Base-by-base conservation (phyloP, 176 grass and related monocot genomes). In the Stipa capillata region DNA sequence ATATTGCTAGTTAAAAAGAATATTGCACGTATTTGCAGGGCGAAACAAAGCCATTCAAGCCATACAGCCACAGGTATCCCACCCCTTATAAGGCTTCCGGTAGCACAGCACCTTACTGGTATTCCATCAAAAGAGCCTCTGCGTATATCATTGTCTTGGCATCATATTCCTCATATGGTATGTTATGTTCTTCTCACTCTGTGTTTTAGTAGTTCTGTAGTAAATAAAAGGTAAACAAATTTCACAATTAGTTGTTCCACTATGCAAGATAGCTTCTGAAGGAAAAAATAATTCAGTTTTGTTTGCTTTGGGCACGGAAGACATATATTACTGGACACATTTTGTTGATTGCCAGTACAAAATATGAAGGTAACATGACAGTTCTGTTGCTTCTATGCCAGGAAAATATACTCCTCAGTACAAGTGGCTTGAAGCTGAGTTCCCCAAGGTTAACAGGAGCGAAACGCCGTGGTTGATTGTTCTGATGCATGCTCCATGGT, bases 381-480 rank as follows among this genome's bases (percentile, higher is more conserved):
- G 53, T 24, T 31, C 31, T 54, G 28, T 0, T 55, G 1, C 52
- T 71, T 52, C 4, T 84, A 88, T 72, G 7, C 36, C 40, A 98
- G 92, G 92, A 51, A 94, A 89, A 67, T 98, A 92, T 34, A 92
- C 89, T 47, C 95, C 95, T 60, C 92, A 98, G 68, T 94, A 92
- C 78, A 88, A 89, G 80, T 98, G 95, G 95, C 87, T 98, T 28
- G 73, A 94, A 83, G 36, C 65, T 8, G 95, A 94, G 81, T 87
- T 98, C 53, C 92, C 87, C 37, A 98, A 90, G 88, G 91, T 94
- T 17, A 90, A 94, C 83, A 86, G 95, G 79, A 92, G 80, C 11
- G 87, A 92, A 78, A 97, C 95, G 4, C 95, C 95, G 21, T 97
- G 95, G 95, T 61, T 97, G 82, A 94, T 97, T 13, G 85, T 94